Base-by-base conservation (phyloP, 192 early-diverging fungal genomes). In the Linderina pennispora region DNA sequence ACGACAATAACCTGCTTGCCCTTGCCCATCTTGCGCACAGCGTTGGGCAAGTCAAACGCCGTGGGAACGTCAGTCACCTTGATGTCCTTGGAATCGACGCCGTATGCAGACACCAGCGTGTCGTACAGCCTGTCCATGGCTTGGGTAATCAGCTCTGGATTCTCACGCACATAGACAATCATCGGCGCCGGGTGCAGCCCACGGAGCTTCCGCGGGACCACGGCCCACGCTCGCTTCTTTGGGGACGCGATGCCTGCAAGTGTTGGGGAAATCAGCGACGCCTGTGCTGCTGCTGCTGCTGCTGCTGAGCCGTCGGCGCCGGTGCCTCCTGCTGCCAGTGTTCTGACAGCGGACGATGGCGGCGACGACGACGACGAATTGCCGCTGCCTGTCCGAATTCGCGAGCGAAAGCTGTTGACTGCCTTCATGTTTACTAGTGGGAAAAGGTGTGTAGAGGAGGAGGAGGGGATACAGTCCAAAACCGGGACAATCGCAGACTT, bases 61-160 rank as follows among this genome's bases (percentile, higher is more conserved):
- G 66, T 69, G 1, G 66, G 66, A 23, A 69, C 66, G 43, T 69
- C 55, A 6, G 58, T 41, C 10, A 69, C 66, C 7, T 59, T 54
- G 6, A 69, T 69, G 25, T 69, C 66, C 21, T 53, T 48, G 14
- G 48, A 37, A 53, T 69, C 66, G 3, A 69, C 43, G 42, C 39
- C 37, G 47, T 50, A 62, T 0, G 45, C 36, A 11, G 36, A 23
- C 6, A 62, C 54, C 42, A 70, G 43, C 22, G 58, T 47, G 5
- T 38, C 58, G 31, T 58, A 70, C n/a, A 70, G 44, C 41, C 47
- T 26, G 51, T 70, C 66, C 66, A 70, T 62, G 3, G 45, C 58
- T 17, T 23, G 50, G 9, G 48, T 40, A 10, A 70, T 50, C 7
- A 45, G 45, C 14, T 14, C 23, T 1, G 58, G 15, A 43, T 54